Evolutionary conservation across 176 grass and related monocot species (phyloP).

Genomic region (Zea luxurians): DNA sequence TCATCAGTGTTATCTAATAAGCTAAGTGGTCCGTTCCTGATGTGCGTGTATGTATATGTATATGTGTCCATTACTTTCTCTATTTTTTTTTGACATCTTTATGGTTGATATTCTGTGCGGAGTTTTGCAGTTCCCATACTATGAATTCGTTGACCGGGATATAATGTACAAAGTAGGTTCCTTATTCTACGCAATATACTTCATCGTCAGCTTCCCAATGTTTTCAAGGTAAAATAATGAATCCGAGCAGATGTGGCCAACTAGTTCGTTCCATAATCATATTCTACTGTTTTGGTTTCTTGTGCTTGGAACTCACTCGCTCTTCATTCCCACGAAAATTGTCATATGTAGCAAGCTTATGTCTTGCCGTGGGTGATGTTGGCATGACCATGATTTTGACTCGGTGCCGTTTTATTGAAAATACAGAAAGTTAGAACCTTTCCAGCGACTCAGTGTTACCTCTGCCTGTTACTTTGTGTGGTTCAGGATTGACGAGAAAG

Average conservation of each 20-base stretch:
- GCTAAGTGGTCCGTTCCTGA: conserved; percentile 1
- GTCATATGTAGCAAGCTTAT: neutral
- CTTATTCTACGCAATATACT: conserved; percentile 95
- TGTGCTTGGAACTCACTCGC: conserved; percentile 1
- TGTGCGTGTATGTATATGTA: neutral
- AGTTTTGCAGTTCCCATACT: conserved; percentile 89
- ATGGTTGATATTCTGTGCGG: neutral
- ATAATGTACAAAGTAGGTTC: conserved; percentile 96
- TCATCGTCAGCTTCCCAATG: conserved; percentile 97
- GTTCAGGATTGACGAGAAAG: conserved; percentile 68
- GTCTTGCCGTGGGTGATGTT: too few relatives aligned
- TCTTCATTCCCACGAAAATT: neutral
- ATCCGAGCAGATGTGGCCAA: conserved; percentile 9
- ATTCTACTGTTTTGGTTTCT: neutral
- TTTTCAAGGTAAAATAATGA: conserved; percentile 72
- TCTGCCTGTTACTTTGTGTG: neutral
- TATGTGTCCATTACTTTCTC: neutral
- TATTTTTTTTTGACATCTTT: neutral
- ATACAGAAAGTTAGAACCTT: neutral
- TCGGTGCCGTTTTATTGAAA: neutral
- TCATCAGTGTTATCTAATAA: neutral
- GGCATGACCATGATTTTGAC: neutral
- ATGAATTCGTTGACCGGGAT: conserved; percentile 78
- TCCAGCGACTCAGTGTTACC: neutral
- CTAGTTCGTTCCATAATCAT: conserved; percentile 2